Percentiles rank a stretch among this genome's conserved stretches.
These are phyloP conservation scores for Tylopilus felleus DNA, from an alignment of 768 basidiomycete genomes.

Conservation along the genomic window DNA sequence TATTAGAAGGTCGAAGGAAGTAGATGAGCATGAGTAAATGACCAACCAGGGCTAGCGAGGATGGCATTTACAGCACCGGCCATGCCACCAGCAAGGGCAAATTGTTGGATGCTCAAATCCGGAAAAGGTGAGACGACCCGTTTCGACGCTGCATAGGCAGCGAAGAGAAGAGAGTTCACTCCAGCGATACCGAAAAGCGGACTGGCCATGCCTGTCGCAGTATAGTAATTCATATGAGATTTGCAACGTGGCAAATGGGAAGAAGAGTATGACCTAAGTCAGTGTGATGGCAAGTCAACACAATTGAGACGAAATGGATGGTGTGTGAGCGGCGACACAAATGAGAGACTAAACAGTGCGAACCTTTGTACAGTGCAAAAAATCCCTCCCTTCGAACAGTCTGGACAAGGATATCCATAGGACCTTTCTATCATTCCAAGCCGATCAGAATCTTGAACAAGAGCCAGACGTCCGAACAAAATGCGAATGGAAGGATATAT, in stretches of 20 bases:
- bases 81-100: conserved; percentile 83
- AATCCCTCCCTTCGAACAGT: conserved; percentile 87
- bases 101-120: conserved; percentile 74
- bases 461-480: neutral
- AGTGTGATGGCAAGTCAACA: neutral
- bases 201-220: conserved; percentile 67
- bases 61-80: conserved; percentile 90
- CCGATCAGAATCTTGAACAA: neutral
- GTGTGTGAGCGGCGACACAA: neutral
- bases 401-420: conserved; percentile 83
- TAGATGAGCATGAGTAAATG: neutral
- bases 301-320: neutral
- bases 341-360: neutral
- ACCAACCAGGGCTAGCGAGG: conserved; percentile 81
- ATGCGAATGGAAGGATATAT: conserved; percentile 21
- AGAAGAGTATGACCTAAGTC: neutral
- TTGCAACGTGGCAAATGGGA: neutral
- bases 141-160: conserved; percentile 79
- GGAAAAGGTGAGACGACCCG: conserved; percentile 88
- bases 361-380: conserved; percentile 93
- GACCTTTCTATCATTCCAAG: conserved; percentile 64
- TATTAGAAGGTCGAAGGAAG: neutral
- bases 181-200: conserved; percentile 92
- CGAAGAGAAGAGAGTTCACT: conserved; percentile 94
- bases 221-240: neutral